Percentiles rank a stretch among this genome's conserved stretches.
Conservation (phyloP, 225 moss, liverwort and hornwort genomes). For the Pseudoscleropodium purum region DNA sequence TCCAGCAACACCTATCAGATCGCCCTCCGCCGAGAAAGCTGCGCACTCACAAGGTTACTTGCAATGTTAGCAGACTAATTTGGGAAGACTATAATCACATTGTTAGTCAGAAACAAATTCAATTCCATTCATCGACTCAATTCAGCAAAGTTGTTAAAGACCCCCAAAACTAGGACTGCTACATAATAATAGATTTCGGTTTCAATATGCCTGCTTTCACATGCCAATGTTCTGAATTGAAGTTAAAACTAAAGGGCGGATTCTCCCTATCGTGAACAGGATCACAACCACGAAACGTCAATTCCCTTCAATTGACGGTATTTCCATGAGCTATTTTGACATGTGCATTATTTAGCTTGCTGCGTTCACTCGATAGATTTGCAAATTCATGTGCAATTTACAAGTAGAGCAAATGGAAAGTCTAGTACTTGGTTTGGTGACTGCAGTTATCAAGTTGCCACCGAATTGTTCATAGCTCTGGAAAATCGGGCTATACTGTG, state of each 20-base stretch:
- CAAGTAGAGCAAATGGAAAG: background rate
- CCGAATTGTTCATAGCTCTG: background rate
- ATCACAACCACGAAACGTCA: background rate
- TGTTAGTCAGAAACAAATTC: too few species aligned
- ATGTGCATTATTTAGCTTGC: background rate
- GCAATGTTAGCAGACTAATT: too few species aligned
- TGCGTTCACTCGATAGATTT: background rate
- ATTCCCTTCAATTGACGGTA: background rate
- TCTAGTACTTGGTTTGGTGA: background rate
- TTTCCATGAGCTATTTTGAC: background rate
- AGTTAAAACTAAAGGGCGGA: background rate
- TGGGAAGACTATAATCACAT: too few species aligned
- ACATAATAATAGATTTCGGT: background rate
- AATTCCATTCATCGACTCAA: background rate
- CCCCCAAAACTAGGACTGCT: background rate
- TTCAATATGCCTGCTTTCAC: background rate
- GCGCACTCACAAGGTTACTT: background rate
- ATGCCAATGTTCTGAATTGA: background rate
- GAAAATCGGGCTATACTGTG: background rate
- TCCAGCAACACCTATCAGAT: background rate
- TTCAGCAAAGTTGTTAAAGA: background rate
- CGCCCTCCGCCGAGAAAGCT: background rate
- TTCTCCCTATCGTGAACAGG: background rate
- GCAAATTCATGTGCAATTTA: background rate
- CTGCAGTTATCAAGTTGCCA: background rate